Evolutionary conservation across 2,329 filamentous ascomycete species (phyloP).

Genomic region (Fulvia fulva): DNA sequence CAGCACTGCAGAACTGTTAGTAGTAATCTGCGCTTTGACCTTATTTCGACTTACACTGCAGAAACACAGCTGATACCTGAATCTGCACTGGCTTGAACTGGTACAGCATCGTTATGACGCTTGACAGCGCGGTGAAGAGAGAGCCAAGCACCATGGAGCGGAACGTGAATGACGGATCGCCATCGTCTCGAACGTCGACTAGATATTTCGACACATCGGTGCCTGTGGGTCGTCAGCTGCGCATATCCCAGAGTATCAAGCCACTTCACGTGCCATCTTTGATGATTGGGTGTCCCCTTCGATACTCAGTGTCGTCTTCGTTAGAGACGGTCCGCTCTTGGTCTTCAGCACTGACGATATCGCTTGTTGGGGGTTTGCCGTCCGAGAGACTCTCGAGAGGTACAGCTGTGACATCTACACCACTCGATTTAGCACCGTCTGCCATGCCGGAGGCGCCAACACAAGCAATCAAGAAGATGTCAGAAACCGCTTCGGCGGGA

Average conservation of each 20-base stretch:
- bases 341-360: not conserved
- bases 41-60: conserved; percentile 1
- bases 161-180: conserved; percentile 14
- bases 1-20: not conserved
- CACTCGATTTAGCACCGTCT: not conserved
- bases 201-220: conserved; percentile 14
- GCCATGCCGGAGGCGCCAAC: not conserved
- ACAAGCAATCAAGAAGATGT: not conserved
- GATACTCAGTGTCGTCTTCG: not conserved
- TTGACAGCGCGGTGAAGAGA: conserved; percentile 11
- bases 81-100: conserved; percentile 13
- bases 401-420: not conserved
- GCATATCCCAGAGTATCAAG: not conserved
- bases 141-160: conserved; percentile 11
- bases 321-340: not conserved
- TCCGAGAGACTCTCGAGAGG: not conserved
- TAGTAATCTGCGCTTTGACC: not conserved
- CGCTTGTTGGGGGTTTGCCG: not conserved
- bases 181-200: conserved; percentile 11
- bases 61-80: conserved; percentile 11
- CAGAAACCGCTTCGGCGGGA: not conserved
- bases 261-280: not conserved
- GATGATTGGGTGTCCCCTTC: conserved; percentile 5
- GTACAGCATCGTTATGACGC: conserved; percentile 13
- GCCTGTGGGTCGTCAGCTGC: conserved; percentile 1